Evolutionary conservation across 2,329 filamentous ascomycete species (phyloP).

Genomic region (Botrytis elliptica): DNA sequence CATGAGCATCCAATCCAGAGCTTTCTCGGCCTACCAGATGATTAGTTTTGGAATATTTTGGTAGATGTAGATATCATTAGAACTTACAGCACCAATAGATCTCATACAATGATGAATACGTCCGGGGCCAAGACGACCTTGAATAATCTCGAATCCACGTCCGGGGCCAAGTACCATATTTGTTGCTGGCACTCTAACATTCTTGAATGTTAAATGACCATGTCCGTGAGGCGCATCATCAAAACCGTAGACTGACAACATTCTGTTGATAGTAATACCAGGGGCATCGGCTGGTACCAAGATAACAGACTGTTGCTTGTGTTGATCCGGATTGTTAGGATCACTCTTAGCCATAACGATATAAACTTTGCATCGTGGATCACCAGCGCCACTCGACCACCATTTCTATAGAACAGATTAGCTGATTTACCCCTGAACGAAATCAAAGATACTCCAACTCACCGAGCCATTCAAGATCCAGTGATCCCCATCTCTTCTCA

Average conservation of each 20-base stretch:
- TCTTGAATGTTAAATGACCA: slow-evolving; percentile 84
- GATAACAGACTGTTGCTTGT: slow-evolving; percentile 91
- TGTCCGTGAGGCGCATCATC: slow-evolving; percentile 99
- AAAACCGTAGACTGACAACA: slow-evolving; percentile 92
- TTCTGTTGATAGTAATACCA: slow-evolving; percentile 89
- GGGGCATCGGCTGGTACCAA: slow-evolving; percentile 78
- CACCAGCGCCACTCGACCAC: slow-evolving; percentile 96
- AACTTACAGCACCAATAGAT: slow-evolving; percentile 74
- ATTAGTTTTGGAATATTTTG: slow-evolving; percentile 24
- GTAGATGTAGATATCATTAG: neutral
- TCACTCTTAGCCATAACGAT: slow-evolving; percentile 96
- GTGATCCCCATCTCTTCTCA: slow-evolving; percentile 78
- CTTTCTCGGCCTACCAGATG: slow-evolving; percentile 69
- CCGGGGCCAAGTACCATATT: slow-evolving; percentile 93
- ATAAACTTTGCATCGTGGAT: slow-evolving; percentile 88
- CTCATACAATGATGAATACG: slow-evolving; percentile 99
- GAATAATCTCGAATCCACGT: slow-evolving; percentile 96
- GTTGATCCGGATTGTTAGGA: slow-evolving; percentile 69
- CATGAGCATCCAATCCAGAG: slow-evolving; percentile 91
- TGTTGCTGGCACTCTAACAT: slow-evolving; percentile 80
- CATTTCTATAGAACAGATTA: slow-evolving; percentile 68
- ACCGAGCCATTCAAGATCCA: slow-evolving; percentile 89
- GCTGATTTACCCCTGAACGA: slow-evolving; percentile 14
- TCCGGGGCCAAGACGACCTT: slow-evolving; percentile 91
- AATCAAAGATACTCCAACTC: slow-evolving; percentile 35